Evolutionary conservation across 1,284 basidiomycete genomes (phyloP).

Genomic region (Leccinum solheimii): DNA sequence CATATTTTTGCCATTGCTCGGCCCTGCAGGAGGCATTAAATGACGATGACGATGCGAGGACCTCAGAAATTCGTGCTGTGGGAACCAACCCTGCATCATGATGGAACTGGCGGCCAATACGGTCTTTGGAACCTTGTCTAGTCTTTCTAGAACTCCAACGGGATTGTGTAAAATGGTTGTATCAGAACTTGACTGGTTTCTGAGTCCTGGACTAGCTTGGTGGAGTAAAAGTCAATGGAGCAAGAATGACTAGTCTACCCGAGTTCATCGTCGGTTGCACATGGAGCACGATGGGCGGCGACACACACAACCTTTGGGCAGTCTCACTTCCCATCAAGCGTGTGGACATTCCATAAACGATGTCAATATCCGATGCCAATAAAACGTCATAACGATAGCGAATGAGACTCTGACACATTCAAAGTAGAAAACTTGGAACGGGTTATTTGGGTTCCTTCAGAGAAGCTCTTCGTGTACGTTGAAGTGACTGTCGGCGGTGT

Average conservation of each 20-base stretch:
- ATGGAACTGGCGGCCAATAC: not conserved
- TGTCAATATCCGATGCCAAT: not conserved
- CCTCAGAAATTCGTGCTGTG: not conserved
- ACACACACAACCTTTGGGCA: not conserved
- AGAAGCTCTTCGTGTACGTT: slow-evolving; percentile 84
- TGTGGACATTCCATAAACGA: not conserved
- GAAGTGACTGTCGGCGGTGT: slow-evolving; percentile 55
- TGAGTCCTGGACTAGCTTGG: not conserved
- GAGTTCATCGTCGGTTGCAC: not conserved
- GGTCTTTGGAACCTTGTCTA: not conserved
- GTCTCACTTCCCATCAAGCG: not conserved
- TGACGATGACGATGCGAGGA: not conserved
- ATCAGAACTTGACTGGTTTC: not conserved
- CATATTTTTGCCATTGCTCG: slow-evolving; percentile 3
- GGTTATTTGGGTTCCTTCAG: slow-evolving; percentile 12
- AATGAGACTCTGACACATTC: slow-evolving; percentile 4
- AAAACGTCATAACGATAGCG: not conserved
- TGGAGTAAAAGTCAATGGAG: not conserved
- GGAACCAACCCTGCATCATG: not conserved
- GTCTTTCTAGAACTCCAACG: not conserved
- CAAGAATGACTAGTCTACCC: not conserved
- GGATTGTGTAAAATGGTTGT: not conserved
- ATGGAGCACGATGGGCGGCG: not conserved
- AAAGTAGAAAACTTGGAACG: not conserved
- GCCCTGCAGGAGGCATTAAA: slow-evolving; percentile 5